These are phyloP conservation scores for Talaromyces wortmannii DNA, from an alignment of 495 filamentous ascomycete species.

Conservation along the genomic window DNA sequence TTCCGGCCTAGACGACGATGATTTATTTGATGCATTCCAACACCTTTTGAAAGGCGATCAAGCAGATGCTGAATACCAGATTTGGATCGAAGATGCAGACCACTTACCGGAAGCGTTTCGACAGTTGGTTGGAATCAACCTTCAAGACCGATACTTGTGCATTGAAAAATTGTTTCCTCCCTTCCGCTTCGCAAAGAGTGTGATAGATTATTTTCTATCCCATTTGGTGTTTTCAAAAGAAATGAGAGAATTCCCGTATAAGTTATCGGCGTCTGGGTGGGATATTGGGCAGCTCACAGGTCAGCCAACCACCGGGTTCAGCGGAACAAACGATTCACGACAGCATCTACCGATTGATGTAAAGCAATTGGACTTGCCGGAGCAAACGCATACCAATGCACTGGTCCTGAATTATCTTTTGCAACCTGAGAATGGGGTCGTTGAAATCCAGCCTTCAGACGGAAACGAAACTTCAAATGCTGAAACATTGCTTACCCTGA, in stretches of 20 bases:
- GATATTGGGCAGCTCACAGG: conserved; percentile 46
- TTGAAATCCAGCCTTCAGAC: conserved; percentile 9
- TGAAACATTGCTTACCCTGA: conserved; percentile 36
- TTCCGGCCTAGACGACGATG: conserved; percentile 44
- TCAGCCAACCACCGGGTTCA: conserved; percentile 58
- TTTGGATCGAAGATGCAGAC: conserved; percentile 38
- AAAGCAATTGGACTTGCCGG: conserved; percentile 45
- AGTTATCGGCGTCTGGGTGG: conserved; percentile 65
- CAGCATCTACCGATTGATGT: conserved; percentile 50
- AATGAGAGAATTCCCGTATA: conserved; percentile 56
- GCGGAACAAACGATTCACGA: conserved; percentile 67
- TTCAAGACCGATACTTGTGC: conserved; percentile 42
- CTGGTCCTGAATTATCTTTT: conserved; percentile 54
- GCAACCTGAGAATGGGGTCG: conserved; percentile 44
- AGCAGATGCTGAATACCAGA: conserved; percentile 44
- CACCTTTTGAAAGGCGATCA: conserved; percentile 50
- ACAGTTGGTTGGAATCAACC: conserved; percentile 50
- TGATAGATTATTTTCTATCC: conserved; percentile 58
- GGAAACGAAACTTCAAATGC: conserved; percentile 18
- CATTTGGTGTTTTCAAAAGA: conserved; percentile 59
- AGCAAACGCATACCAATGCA: conserved; percentile 58
- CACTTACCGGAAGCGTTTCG: conserved; percentile 29
- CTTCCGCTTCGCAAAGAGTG: conserved; percentile 42
- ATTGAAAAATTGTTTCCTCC: conserved; percentile 39
- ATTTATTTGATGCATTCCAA: conserved; percentile 43